Evolutionary conservation across 148 eudicot species (phyloP).

Genomic region (Simmondsia chinensis): DNA sequence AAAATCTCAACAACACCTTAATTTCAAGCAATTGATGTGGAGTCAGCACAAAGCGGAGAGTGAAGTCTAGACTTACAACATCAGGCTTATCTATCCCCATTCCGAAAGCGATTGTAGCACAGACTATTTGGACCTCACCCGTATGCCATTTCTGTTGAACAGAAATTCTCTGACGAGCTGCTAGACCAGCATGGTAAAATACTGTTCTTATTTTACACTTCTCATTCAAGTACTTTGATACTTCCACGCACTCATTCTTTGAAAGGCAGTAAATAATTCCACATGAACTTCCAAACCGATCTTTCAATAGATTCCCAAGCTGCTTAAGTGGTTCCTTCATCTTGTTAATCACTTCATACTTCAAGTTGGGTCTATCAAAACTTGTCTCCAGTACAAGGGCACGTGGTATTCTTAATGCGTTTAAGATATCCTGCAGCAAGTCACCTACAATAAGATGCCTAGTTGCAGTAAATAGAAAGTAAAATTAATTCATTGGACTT

Average conservation of each 20-base stretch:
- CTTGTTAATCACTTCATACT: slow-evolving; percentile 79
- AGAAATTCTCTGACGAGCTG: slow-evolving; percentile 77
- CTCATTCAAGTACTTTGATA: slow-evolving; percentile 67
- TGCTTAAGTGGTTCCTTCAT: slow-evolving; percentile 73
- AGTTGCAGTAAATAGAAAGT: slow-evolving; percentile 7
- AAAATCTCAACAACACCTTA: no score
- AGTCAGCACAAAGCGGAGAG: slow-evolving; percentile 7
- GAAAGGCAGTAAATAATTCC: slow-evolving; percentile 99
- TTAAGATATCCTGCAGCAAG: slow-evolving; percentile 70
- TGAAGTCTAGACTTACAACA: slow-evolving; percentile 56
- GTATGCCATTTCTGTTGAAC: slow-evolving; percentile 87
- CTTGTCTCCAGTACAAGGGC: slow-evolving; percentile 89
- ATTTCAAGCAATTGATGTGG: not conserved
- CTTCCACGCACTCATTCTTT: slow-evolving; percentile 90
- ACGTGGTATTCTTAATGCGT: slow-evolving; percentile 67
- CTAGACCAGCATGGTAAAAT: slow-evolving; percentile 93
- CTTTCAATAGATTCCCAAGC: slow-evolving; percentile 65
- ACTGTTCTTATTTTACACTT: slow-evolving; percentile 80
- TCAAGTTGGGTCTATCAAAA: slow-evolving; percentile 91
- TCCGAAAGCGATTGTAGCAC: slow-evolving; percentile 99
- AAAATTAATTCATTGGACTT: not conserved
- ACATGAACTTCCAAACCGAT: slow-evolving; percentile 51
- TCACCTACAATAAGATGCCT: slow-evolving; percentile 2
- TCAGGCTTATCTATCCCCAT: slow-evolving; percentile 99
- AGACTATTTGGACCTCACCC: slow-evolving; percentile 92